Percentiles rank a stretch among this genome's conserved stretches.
Evolutionary conservation across 805 yeast genomes (phyloP).

Genomic region (Saturnispora serradocipensis): DNA sequence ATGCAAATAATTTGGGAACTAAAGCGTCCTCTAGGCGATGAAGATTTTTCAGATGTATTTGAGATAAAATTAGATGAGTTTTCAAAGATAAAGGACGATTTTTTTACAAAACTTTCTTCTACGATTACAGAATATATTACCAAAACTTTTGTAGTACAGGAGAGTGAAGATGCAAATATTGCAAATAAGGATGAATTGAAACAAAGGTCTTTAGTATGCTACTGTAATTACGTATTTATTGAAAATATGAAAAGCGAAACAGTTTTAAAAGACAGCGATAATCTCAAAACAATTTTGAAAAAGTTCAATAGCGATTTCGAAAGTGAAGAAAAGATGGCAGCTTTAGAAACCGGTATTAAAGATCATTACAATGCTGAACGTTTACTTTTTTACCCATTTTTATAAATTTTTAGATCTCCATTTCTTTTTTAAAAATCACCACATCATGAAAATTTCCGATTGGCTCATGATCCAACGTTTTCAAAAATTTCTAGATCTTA

Average conservation of each 20-base stretch:
- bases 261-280: neutral
- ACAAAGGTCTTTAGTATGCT: neutral
- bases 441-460: neutral
- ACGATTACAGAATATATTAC: neutral
- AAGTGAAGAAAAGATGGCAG: neutral
- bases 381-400: constrained; percentile 1
- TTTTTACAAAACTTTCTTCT: neutral
- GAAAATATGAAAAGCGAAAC: neutral
- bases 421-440: neutral
- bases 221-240: neutral
- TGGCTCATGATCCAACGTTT: neutral
- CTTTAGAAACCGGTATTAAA: neutral
- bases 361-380: constrained; percentile 3
- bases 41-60: constrained; percentile 25
- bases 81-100: neutral
- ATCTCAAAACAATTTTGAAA: neutral
- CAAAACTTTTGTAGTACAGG: neutral
- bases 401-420: neutral
- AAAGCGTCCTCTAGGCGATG: constrained; percentile 5
- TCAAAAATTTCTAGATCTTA: neutral
- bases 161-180: neutral
- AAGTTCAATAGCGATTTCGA: neutral
- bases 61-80: neutral
- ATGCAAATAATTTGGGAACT: constrained; percentile 15
- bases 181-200: neutral